These are phyloP conservation scores for Solanum bulbocastanum DNA, from an alignment of 257 asterid genomes.

Conservation along the genomic window DNA sequence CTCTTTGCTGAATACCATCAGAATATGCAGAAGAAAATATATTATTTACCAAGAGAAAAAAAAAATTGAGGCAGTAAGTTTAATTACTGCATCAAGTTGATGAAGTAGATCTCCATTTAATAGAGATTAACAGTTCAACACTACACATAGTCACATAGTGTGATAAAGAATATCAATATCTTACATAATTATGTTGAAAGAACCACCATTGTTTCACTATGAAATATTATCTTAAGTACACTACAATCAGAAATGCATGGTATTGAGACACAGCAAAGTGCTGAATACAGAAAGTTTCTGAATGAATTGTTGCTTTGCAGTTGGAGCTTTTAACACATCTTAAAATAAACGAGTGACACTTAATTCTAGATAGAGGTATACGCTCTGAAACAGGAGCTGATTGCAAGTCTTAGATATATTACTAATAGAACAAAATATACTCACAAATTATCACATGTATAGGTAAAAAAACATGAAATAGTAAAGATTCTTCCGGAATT, in stretches of 20 bases:
- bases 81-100: background rate
- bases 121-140: background rate
- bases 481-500: background rate
- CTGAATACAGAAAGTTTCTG: background rate
- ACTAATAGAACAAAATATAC: background rate
- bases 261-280: background rate
- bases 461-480: background rate
- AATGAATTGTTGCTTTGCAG: background rate
- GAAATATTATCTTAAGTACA: background rate
- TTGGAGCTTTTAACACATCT: background rate
- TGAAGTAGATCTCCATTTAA: background rate
- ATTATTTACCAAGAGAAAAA: background rate
- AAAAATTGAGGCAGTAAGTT: background rate
- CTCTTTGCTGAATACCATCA: conserved; percentile 57
- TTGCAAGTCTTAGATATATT: background rate
- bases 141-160: background rate
- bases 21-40: background rate
- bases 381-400: background rate
- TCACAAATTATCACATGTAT: background rate
- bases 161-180: background rate
- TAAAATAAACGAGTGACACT: background rate
- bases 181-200: background rate
- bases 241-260: background rate
- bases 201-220: background rate
- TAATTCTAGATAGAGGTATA: background rate